These are phyloP conservation scores for Pleurozium schreberi DNA, from an alignment of 225 moss, liverwort and hornwort species.

Conservation along the genomic window DNA sequence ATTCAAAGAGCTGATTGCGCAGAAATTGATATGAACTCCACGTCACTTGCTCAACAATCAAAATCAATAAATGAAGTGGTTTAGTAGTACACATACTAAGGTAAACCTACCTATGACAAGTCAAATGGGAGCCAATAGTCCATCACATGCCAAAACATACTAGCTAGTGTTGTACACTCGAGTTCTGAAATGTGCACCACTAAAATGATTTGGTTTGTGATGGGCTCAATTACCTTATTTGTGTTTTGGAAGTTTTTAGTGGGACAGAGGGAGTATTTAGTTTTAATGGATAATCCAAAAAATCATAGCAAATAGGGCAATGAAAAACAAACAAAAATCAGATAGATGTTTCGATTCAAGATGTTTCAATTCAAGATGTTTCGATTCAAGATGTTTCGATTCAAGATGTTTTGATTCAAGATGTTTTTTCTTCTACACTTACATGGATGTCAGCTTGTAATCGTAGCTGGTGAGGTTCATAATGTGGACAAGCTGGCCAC, in stretches of 20 bases:
- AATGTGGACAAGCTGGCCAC: background rate
- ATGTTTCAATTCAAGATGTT: no score
- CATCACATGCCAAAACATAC: no score
- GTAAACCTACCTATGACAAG: no score
- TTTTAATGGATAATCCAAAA: background rate
- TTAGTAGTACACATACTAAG: background rate
- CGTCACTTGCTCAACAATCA: background rate
- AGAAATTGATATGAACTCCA: background rate
- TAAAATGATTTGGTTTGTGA: no score
- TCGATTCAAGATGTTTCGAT: no score
- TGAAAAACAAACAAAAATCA: no score
- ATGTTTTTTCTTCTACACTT: background rate
- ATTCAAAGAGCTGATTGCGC: background rate
- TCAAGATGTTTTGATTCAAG: no score
- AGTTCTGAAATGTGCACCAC: no score
- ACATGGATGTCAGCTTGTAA: background rate
- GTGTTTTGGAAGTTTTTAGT: accelerated
- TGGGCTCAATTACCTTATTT: no score
- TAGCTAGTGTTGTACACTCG: no score
- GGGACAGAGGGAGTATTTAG: accelerated
- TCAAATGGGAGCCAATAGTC: no score
- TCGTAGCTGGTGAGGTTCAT: background rate
- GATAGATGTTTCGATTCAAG: background rate
- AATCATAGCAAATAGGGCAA: background rate
- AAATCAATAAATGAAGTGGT: background rate